These are phyloP conservation scores for Aspergillus proliferans DNA, from an alignment of 2,329 filamentous ascomycete genomes.

Conservation along the genomic window DNA sequence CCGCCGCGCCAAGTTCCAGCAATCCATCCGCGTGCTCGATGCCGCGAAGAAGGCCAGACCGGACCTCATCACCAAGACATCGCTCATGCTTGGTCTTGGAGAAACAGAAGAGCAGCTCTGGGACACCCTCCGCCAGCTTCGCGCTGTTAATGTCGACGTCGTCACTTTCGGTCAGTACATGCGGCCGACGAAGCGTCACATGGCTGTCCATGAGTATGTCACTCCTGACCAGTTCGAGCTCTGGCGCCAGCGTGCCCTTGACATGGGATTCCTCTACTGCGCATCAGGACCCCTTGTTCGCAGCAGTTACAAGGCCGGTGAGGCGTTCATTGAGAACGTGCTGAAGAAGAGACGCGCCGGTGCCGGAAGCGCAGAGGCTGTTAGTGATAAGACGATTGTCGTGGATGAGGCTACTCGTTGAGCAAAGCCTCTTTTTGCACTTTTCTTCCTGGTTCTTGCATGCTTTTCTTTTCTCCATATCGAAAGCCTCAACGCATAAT, in stretches of 20 bases:
- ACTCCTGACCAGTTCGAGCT: slow-evolving; percentile 85
- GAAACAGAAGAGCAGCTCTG: slow-evolving; percentile 84
- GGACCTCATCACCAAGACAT: slow-evolving; percentile 93
- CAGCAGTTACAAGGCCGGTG: slow-evolving; percentile 95
- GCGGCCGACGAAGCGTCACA: slow-evolving; percentile 95
- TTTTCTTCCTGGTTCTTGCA: neutral
- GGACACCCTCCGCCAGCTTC: slow-evolving; percentile 71
- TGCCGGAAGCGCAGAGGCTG: slow-evolving; percentile 21
- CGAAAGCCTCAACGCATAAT: neutral
- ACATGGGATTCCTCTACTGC: slow-evolving; percentile 95
- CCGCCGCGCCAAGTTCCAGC: slow-evolving; percentile 78
- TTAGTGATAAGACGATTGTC: slow-evolving; percentile 19
- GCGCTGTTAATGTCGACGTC: slow-evolving; percentile 77
- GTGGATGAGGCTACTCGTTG: slow-evolving; percentile 23
- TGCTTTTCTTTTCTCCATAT: neutral
- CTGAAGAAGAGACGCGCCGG: slow-evolving; percentile 64
- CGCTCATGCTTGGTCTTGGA: slow-evolving; percentile 90
- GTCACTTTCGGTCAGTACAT: slow-evolving; percentile 99
- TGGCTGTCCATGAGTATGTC: slow-evolving; percentile 93
- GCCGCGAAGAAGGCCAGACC: slow-evolving; percentile 73
- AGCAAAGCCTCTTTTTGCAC: slow-evolving; percentile 1
- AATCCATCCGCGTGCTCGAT: slow-evolving; percentile 72
- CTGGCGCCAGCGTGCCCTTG: slow-evolving; percentile 83
- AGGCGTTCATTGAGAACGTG: slow-evolving; percentile 98
- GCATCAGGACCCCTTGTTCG: slow-evolving; percentile 88